A percentile compares a stretch with the other conserved stretches of the same genome.
Conservation (phyloP, 768 basidiomycete genomes). For the Lactarius tabidus region DNA sequence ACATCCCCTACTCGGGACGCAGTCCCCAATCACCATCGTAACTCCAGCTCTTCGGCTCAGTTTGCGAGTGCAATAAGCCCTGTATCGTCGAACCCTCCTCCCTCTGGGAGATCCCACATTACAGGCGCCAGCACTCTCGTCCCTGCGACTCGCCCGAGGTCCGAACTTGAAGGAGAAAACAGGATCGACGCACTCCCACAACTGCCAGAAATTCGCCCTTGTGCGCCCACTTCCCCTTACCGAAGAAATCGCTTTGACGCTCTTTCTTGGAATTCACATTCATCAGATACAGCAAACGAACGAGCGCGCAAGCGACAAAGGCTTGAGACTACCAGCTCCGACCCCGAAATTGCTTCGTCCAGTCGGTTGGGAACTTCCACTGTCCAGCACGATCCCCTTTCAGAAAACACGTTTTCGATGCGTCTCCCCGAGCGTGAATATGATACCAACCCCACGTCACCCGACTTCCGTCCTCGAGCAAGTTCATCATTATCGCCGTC, state of each 20-base stretch:
- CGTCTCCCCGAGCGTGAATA: constrained; percentile 24
- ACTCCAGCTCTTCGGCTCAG: constrained; percentile 19
- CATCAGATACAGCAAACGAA: constrained; percentile 23
- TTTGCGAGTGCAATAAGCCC: constrained; percentile 20
- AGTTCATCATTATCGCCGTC: constrained; percentile 18
- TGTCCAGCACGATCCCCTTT: constrained; percentile 26
- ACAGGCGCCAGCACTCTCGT: constrained; percentile 21
- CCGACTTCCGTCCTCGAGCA: constrained; percentile 15
- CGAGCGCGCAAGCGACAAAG: constrained; percentile 68
- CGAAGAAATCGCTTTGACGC: background rate
- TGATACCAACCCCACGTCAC: constrained; percentile 20
- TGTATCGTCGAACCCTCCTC: constrained; percentile 6
- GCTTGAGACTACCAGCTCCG: constrained; percentile 41
- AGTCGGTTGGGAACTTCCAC: constrained; percentile 27
- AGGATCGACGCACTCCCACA: constrained; percentile 18
- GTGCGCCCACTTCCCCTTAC: constrained; percentile 14
- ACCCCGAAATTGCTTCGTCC: constrained; percentile 36
- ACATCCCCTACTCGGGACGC: constrained; percentile 27
- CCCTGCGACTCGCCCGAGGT: constrained; percentile 26
- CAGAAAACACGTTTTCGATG: constrained; percentile 24
- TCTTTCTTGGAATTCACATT: constrained; percentile 2
- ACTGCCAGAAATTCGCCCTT: constrained; percentile 7
- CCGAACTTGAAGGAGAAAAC: constrained; percentile 26
- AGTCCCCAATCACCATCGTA: constrained; percentile 25
- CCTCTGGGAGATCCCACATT: constrained; percentile 15